phyloP scores from a whole-genome alignment of 108 stramenopile genomes.

The Skeletonema costatum region DNA sequence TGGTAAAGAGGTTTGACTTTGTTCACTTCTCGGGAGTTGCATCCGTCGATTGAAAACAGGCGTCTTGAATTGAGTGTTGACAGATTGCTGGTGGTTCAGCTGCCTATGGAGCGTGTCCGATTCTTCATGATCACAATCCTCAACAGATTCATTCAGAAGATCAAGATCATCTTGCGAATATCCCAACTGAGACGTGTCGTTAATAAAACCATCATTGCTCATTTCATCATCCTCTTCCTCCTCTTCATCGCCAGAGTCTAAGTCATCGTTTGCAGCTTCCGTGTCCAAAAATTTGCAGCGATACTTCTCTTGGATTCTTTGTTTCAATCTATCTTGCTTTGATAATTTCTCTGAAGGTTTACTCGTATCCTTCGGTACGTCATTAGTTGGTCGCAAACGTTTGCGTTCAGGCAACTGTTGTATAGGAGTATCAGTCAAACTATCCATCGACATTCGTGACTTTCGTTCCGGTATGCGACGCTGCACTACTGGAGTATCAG shows the following conservation, averaged over 20 bases:
- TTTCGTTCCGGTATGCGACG: not conserved
- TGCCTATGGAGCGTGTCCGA: slow-evolving; percentile 51
- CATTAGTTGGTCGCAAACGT: slow-evolving; percentile 23
- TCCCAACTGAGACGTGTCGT: slow-evolving; percentile 80
- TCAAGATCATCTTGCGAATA: slow-evolving; percentile 83
- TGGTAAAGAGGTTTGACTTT: slow-evolving; percentile 48
- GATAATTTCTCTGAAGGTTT: slow-evolving; percentile 4
- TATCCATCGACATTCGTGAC: not conserved
- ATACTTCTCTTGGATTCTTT: slow-evolving; percentile 34
- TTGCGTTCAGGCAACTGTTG: slow-evolving; percentile 22
- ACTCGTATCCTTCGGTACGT: slow-evolving; percentile 8
- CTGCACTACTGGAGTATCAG: slow-evolving; percentile 10
- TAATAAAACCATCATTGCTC: slow-evolving; percentile 75
- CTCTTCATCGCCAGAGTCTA: slow-evolving; percentile 56
- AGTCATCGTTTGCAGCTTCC: slow-evolving; percentile 61
- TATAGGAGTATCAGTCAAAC: slow-evolving; percentile 22
- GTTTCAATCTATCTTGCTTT: slow-evolving; percentile 27
- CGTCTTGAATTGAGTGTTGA: slow-evolving; percentile 65
- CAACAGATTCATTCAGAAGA: slow-evolving; percentile 39
- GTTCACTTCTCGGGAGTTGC: slow-evolving; percentile 14
- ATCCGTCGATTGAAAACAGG: slow-evolving; percentile 78
- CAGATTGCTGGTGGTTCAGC: slow-evolving; percentile 58
- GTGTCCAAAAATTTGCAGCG: slow-evolving; percentile 53
- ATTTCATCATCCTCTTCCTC: slow-evolving; percentile 79
- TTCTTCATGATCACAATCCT: slow-evolving; percentile 24